Evolutionary conservation across 2,329 filamentous ascomycete genomes (phyloP), one percentile per base, ranked within the genome.

Genomic region (Fusarium verrucosum): DNA sequence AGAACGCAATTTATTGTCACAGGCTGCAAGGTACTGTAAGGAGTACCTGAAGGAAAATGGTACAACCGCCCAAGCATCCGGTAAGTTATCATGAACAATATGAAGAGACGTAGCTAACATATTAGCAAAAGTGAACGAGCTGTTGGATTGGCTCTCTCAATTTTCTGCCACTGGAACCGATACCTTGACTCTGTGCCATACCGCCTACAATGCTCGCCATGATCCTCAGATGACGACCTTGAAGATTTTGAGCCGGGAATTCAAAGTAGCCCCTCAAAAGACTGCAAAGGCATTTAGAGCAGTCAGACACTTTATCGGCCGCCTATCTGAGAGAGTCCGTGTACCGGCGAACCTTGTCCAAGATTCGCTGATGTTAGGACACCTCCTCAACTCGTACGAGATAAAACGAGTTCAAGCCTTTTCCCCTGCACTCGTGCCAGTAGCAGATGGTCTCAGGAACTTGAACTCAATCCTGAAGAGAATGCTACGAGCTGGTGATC

Each of bases 281-380:
- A 40, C 38, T 5, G 11, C 36, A 1, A 30, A 45, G n/a, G 22
- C 36, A 0, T 80, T 80, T 52, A 52, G 60, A 5, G 36, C 43
- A 4, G 71, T 77, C 7, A 70, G 72, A 6, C 83, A 85, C 63
- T 73, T 75, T 30, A 67, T 85, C 9, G 81, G 82, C 4, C 75
- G 82, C 1, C 66, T 85, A 3, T 78, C 78, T n/a, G 70, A 79
- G 20, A 79, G 79, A 47, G 68, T 80, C 3, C 75, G 80, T 10
- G 77, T 78, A 2, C 70, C 76, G 1, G 72, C 74, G 5, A 61
- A 76, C 10, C 72, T 85, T 1, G 44, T 83, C 2, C 62, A 73
- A 8, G 74, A 78, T 46, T 68, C 73, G 3, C 43, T 42, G 4
- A 55, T 59, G 11, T 32, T 83, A 9, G 57, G 58, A 3, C 49